Percentiles rank a stretch among this genome's conserved stretches.
Evolutionary conservation across 768 basidiomycete species (phyloP).

Genomic region (Boletus pseudopeckii): DNA sequence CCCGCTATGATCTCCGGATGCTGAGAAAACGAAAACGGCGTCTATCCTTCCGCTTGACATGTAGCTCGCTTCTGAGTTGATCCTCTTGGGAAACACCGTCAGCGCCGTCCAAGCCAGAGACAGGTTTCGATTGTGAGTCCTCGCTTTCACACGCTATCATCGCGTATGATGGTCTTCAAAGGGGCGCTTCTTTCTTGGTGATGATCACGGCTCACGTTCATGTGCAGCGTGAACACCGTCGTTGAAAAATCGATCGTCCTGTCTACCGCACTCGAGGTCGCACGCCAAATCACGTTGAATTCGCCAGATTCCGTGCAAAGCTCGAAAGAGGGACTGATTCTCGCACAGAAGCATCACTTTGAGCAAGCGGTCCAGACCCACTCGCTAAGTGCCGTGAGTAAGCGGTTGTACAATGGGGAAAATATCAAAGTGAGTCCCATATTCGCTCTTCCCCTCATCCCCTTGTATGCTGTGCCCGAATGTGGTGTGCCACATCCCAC

Average conservation of each 20-base stretch:
- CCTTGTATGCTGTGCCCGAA: not conserved
- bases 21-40: slow-evolving; percentile 13
- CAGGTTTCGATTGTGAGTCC: slow-evolving; percentile 71
- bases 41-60: not conserved
- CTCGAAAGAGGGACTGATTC: slow-evolving; percentile 66
- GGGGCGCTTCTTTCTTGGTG: slow-evolving; percentile 9
- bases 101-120: slow-evolving; percentile 63
- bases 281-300: slow-evolving; percentile 55
- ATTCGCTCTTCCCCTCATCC: not conserved
- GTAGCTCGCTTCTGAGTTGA: slow-evolving; percentile 74
- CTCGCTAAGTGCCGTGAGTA: slow-evolving; percentile 44
- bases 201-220: slow-evolving; percentile 13
- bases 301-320: slow-evolving; percentile 79
- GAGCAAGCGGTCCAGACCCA: slow-evolving; percentile 50
- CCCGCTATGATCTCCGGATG: slow-evolving; percentile 7
- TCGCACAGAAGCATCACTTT: slow-evolving; percentile 50
- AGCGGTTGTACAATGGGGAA: slow-evolving; percentile 51
- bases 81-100: slow-evolving; percentile 68
- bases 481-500: not conserved
- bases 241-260: slow-evolving; percentile 55
- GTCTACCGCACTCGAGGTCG: slow-evolving; percentile 57
- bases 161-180: slow-evolving; percentile 5
- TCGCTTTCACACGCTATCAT: slow-evolving; percentile 16
- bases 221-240: slow-evolving; percentile 63
- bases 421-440: slow-evolving; percentile 62